A percentile compares a stretch with the other conserved stretches of the same genome.
Evolutionary conservation across 768 basidiomycete species (phyloP).

Genomic region (Bullera alba): DNA sequence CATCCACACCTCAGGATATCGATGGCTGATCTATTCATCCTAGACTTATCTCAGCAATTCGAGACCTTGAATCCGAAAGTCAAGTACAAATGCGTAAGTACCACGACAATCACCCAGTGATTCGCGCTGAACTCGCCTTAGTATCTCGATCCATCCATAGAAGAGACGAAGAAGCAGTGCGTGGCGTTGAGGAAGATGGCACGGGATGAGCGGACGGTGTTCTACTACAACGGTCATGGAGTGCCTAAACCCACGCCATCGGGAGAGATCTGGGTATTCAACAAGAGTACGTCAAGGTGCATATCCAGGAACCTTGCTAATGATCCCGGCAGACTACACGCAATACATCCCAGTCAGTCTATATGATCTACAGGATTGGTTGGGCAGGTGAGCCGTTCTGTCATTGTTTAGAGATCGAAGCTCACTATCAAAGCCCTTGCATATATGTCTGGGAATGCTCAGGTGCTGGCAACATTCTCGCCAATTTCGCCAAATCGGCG

Average conservation of each 20-base stretch:
- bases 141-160: slow-evolving; percentile 87
- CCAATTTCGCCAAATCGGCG: slow-evolving; percentile 66
- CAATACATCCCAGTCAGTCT: slow-evolving; percentile 97
- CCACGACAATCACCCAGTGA: background rate
- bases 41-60: slow-evolving; percentile 82
- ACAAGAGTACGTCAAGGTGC: slow-evolving; percentile 53
- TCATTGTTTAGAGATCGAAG: background rate
- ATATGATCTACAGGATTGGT: slow-evolving; percentile 85
- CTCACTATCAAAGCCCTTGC: slow-evolving; percentile 57
- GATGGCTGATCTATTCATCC: background rate
- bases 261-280: slow-evolving; percentile 97
- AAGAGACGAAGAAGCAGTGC: slow-evolving; percentile 85
- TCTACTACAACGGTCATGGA: slow-evolving; percentile 98
- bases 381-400: slow-evolving; percentile 53
- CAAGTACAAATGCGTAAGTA: slow-evolving; percentile 63
- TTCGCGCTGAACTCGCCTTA: slow-evolving; percentile 34
- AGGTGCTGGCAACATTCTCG: slow-evolving; percentile 86
- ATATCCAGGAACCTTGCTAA: background rate
- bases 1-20: background rate
- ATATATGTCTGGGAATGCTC: slow-evolving; percentile 99
- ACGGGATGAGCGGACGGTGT: slow-evolving; percentile 85
- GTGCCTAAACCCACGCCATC: slow-evolving; percentile 93
- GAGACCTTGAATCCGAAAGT: slow-evolving; percentile 92
- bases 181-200: slow-evolving; percentile 74
- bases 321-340: slow-evolving; percentile 57